These are phyloP conservation scores for Diaporthe amygdali DNA, from an alignment of 2,329 filamentous ascomycete genomes.

Conservation along the genomic window DNA sequence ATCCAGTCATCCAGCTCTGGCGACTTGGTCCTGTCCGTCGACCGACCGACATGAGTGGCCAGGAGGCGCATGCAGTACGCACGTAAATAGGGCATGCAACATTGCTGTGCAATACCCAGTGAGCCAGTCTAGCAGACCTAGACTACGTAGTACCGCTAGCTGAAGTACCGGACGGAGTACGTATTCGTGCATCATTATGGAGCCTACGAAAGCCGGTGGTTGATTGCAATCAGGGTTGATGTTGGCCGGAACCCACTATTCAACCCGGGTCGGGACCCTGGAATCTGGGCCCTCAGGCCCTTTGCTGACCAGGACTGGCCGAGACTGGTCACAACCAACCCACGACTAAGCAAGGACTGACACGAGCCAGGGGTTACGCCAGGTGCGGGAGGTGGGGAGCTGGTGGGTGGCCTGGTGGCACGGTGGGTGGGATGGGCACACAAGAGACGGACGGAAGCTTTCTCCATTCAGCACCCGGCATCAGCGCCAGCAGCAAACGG, in stretches of 20 bases:
- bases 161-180: too few relatives aligned
- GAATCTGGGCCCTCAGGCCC: neutral
- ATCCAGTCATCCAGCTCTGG: too few relatives aligned
- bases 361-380: too few relatives aligned
- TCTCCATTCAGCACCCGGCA: too few relatives aligned
- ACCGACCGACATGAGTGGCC: neutral
- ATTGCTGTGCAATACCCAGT: neutral
- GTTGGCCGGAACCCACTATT: neutral
- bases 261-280: neutral
- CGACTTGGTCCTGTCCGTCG: neutral
- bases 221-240: neutral
- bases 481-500: neutral
- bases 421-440: too few relatives aligned
- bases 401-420: too few relatives aligned
- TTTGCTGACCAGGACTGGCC: neutral
- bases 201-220: neutral
- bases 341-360: neutral
- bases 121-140: neutral
- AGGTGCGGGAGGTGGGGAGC: too few relatives aligned
- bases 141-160: too few relatives aligned
- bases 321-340: too few relatives aligned
- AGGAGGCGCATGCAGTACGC: neutral
- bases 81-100: too few relatives aligned
- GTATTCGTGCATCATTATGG: conserved; percentile 13
- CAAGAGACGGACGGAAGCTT: too few relatives aligned